Percentiles rank a stretch among this genome's conserved stretches.
Conservation (phyloP, 768 basidiomycete species). For the Daedalea quercina region DNA sequence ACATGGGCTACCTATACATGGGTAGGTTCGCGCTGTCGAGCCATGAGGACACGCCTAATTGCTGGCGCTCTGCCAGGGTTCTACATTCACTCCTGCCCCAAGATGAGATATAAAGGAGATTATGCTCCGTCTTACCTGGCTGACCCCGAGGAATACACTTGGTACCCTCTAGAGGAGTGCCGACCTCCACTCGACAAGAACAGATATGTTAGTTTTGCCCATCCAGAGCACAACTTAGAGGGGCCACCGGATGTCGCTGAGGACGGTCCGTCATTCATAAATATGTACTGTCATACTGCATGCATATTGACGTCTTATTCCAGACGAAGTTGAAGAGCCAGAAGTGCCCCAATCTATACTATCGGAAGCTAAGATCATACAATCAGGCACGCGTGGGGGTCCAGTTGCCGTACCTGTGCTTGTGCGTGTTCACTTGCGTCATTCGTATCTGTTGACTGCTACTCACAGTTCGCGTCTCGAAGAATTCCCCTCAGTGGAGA, state of each 20-base stretch:
- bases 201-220: conserved; percentile 65
- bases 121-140: conserved; percentile 83
- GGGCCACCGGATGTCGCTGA: conserved; percentile 18
- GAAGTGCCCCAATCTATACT: neutral
- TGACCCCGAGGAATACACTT: conserved; percentile 80
- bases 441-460: neutral
- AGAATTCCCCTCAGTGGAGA: conserved; percentile 13
- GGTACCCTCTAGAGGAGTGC: conserved; percentile 64
- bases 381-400: neutral
- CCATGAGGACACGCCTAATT: too few species aligned
- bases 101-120: conserved; percentile 96
- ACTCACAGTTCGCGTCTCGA: neutral
- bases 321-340: neutral
- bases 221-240: conserved; percentile 48
- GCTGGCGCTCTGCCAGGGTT: conserved; percentile 65
- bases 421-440: conserved; percentile 5
- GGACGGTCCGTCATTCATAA: neutral
- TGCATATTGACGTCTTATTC: too few species aligned
- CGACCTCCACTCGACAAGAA: conserved; percentile 53
- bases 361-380: neutral
- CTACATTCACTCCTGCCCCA: conserved; percentile 87
- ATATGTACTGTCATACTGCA: too few species aligned
- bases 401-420: neutral
- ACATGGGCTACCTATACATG: conserved; percentile 76
- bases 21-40: too few species aligned